Percentiles rank a stretch among this genome's conserved stretches.
Conservation (phyloP, 495 filamentous ascomycete species). For the Aspergillus asperescens region DNA sequence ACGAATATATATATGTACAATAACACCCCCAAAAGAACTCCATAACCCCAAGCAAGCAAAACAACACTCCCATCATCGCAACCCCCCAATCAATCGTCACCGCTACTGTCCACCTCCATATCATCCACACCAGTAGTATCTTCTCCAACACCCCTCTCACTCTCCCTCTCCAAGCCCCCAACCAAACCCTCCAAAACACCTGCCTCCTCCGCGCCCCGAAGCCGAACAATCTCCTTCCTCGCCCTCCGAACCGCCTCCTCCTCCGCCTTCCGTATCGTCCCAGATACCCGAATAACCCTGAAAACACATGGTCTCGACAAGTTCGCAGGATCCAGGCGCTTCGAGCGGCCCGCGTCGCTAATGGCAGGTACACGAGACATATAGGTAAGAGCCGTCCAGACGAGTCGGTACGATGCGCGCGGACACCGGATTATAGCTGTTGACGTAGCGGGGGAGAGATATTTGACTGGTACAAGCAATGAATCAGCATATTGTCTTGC, state of each 20-base stretch:
- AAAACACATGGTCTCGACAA: conserved; percentile 58
- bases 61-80: not conserved
- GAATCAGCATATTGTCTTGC: not conserved
- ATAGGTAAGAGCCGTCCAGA: conserved; percentile 85
- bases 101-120: conserved; percentile 46
- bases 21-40: not conserved
- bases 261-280: conserved; percentile 88
- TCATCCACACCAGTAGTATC: conserved; percentile 38
- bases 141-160: not conserved
- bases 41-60: not conserved
- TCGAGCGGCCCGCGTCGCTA: conserved; percentile 6
- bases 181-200: conserved; percentile 38
- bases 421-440: conserved; percentile 83
- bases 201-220: conserved; percentile 43
- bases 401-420: conserved; percentile 71
- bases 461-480: conserved; percentile 62
- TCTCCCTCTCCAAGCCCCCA: conserved; percentile 15
- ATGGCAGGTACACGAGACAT: conserved; percentile 61
- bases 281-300: conserved; percentile 84
- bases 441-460: conserved; percentile 85
- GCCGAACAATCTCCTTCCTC: conserved; percentile 61
- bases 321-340: conserved; percentile 34
- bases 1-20: conserved; percentile 17
- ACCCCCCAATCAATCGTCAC: conserved; percentile 21
- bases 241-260: conserved; percentile 79